Base-by-base conservation (phyloP, 2,329 filamentous ascomycete species). In the Talaromyces sp. region DNA sequence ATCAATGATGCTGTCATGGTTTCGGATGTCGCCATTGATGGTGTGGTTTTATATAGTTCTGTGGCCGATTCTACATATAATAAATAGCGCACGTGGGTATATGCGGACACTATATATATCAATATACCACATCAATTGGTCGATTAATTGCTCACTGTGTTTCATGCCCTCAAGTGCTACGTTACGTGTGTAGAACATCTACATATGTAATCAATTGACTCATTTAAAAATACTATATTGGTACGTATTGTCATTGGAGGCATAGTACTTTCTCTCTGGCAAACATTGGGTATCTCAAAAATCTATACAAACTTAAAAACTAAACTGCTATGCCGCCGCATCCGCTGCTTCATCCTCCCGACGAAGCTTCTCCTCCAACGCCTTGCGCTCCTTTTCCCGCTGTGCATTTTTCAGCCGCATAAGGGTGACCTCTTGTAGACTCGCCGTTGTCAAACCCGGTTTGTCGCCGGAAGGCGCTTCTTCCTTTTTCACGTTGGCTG, bases 391-490 rank as follows among this genome's bases (percentile, higher is more conserved):
- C 27, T 80, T 78, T 66, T 78, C 77, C 47, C 77, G 79, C 70
- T 86, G 83, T 1, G 84, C 84, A 60, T 81, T 84, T 65, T 82
- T 82, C 47, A 87, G 65, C 60, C 83, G 78, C 63, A 83, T 85
- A 75, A 86, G 78, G 1, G 82, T 85, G 57, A 77, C 63, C 52
- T 80, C 78, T 64, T 80, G 73, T n/a, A 80, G 63, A 59, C 73
- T 80, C 11, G 75, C 76, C 42, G 70, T 71, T 22, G 70, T 72
- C 6, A 68, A 52, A 4, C 68, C 68, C 11, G 71, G 67, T 9
- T 65, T 61, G 19, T 49, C 36, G 1, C 61, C 55, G 5, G 70
- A 64, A 3, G 54, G 33, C 11, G 28, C 27, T 13, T 51, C 33
- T 36, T n/a, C 33, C 8, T 33, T 39, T 27, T 52, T 60, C 22